phyloP scores from a whole-genome alignment of 495 filamentous ascomycete species.

The Podospora conica region DNA sequence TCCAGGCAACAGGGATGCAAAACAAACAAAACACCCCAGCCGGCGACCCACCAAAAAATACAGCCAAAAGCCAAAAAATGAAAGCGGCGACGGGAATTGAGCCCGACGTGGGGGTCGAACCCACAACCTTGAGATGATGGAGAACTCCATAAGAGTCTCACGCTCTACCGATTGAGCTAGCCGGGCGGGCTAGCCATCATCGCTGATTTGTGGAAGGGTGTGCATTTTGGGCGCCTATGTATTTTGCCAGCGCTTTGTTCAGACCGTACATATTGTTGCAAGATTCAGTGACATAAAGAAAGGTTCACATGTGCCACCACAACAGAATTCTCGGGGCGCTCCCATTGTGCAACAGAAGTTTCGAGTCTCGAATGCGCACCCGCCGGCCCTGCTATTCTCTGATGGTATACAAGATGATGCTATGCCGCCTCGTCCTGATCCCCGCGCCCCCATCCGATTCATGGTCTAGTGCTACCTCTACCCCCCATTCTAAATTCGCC shows the following conservation, averaged over 20 bases:
- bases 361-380: neutral
- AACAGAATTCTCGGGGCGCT: no score
- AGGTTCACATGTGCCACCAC: no score
- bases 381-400: neutral
- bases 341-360: neutral
- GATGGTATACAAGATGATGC: neutral
- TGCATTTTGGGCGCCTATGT: neutral
- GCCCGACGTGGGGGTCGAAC: slow-evolving; percentile 11
- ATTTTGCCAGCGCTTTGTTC: neutral
- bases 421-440: neutral
- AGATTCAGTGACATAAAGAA: no score
- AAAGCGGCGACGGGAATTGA: slow-evolving; percentile 11
- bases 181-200: slow-evolving; percentile 24
- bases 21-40: neutral
- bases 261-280: neutral
- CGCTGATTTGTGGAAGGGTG: neutral
- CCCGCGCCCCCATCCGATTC: neutral
- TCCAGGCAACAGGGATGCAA: no score
- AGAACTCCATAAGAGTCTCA: slow-evolving; percentile 62
- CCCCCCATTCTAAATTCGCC: neutral
- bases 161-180: slow-evolving; percentile 83
- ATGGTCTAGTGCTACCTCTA: neutral
- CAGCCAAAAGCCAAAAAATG: neutral
- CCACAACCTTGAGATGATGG: slow-evolving; percentile 11
- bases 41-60: no score